Evolutionary conservation across 2,329 filamentous ascomycete genomes (phyloP).

Genomic region (Exophiala sp.): DNA sequence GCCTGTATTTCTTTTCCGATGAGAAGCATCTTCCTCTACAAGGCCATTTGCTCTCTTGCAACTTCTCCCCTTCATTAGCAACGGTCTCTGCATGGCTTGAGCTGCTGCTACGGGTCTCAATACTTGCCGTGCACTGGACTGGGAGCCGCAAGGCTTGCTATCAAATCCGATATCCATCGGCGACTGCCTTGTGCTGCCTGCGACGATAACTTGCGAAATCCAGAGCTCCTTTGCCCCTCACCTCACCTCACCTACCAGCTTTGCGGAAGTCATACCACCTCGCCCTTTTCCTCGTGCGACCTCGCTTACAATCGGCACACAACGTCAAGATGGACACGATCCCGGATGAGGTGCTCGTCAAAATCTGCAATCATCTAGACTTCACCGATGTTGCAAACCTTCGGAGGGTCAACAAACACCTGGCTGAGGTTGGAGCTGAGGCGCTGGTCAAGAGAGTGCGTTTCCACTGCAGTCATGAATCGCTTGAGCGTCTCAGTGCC

Average conservation of each 20-base stretch:
- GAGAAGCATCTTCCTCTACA: background rate
- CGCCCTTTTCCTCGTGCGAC: background rate
- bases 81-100: slow-evolving; percentile 1
- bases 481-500: slow-evolving; percentile 22
- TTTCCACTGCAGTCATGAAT: slow-evolving; percentile 25
- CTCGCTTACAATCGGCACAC: background rate
- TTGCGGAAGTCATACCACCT: background rate
- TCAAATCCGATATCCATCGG: background rate
- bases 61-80: background rate
- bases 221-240: too few species aligned
- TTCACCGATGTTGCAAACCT: slow-evolving; percentile 20
- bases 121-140: background rate
- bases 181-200: background rate
- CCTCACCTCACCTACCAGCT: background rate
- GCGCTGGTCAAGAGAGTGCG: slow-evolving; percentile 22
- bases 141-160: background rate
- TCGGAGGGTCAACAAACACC: slow-evolving; percentile 15
- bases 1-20: background rate
- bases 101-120: background rate
- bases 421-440: slow-evolving; percentile 26
- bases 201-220: background rate
- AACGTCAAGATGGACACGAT: slow-evolving; percentile 19
- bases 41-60: background rate
- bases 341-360: slow-evolving; percentile 27
- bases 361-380: slow-evolving; percentile 20